phyloP scores from a whole-genome alignment of 306 rosid species.

The Cucurbita ficifolia region DNA sequence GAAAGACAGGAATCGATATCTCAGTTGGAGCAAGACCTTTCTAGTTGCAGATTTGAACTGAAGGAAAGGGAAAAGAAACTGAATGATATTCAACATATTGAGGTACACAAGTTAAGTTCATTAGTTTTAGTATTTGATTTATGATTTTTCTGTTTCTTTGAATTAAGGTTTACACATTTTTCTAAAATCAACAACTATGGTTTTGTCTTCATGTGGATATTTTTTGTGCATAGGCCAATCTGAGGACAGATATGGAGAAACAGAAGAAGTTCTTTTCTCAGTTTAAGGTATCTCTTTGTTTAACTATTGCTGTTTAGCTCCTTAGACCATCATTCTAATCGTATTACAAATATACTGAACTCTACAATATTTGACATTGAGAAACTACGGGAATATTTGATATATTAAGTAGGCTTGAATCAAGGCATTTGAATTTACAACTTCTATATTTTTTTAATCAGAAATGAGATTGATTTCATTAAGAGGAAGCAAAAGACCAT shows the following conservation, averaged over 20 bases:
- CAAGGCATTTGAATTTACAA: too few species aligned
- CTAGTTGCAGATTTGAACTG: conserved; percentile 47
- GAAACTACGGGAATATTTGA: too few species aligned
- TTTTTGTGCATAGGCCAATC: conserved; percentile 39
- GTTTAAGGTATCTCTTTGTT: conserved; percentile 33
- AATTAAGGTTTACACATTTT: background rate
- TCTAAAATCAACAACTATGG: background rate
- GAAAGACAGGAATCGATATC: conserved; percentile 43
- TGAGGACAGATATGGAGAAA: conserved; percentile 51
- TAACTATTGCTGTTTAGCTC: background rate
- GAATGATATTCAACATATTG: conserved; percentile 34
- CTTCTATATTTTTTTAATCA: too few species aligned
- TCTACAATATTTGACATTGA: too few species aligned
- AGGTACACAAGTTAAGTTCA: conserved; percentile 31
- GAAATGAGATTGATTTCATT: too few species aligned
- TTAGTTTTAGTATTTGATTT: too few species aligned
- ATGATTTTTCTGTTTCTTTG: too few species aligned
- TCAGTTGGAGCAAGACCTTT: conserved; percentile 50
- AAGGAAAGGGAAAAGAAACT: conserved; percentile 52
- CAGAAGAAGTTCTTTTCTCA: conserved; percentile 32
- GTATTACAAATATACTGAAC: background rate
- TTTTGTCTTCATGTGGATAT: conserved; percentile 1
- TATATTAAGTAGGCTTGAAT: too few species aligned
- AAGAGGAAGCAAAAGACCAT: too few species aligned
- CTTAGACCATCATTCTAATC: background rate